Percentiles rank a stretch among this genome's conserved stretches.
phyloP scores from a whole-genome alignment of 495 filamentous ascomycete species.

The Penicillium herquei region DNA sequence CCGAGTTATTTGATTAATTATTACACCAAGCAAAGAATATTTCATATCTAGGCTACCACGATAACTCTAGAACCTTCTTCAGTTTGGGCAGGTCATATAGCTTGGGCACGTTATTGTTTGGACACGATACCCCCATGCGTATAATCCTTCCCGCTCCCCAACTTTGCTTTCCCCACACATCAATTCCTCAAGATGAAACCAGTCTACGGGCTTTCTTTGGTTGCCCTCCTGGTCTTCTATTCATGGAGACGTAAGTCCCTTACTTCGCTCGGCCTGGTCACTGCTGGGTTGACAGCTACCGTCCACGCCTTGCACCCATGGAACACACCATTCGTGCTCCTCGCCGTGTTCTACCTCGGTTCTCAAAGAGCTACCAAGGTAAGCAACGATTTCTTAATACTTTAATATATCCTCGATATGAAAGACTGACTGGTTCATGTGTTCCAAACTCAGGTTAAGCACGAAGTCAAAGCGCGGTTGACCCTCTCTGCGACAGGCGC shows the following conservation, averaged over 20 bases:
- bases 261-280: constrained; percentile 67
- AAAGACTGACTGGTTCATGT: constrained; percentile 5
- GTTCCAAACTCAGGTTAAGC: constrained; percentile 61
- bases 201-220: constrained; percentile 65
- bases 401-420: neutral
- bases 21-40: too few species aligned
- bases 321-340: constrained; percentile 79
- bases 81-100: too few species aligned
- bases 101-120: too few species aligned
- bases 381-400: neutral
- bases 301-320: constrained; percentile 88
- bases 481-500: constrained; percentile 73
- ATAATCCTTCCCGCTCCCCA: neutral
- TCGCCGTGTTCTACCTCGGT: constrained; percentile 82
- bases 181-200: constrained; percentile 58
- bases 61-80: too few species aligned
- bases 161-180: neutral
- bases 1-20: too few species aligned
- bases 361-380: constrained; percentile 84
- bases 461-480: constrained; percentile 76
- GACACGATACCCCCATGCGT: too few species aligned
- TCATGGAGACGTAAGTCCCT: constrained; percentile 73
- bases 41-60: too few species aligned
- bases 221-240: constrained; percentile 60
- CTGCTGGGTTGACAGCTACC: constrained; percentile 67